These are phyloP conservation scores for Candida qinlingensis DNA, from an alignment of 805 yeast species.

Conservation along the genomic window DNA sequence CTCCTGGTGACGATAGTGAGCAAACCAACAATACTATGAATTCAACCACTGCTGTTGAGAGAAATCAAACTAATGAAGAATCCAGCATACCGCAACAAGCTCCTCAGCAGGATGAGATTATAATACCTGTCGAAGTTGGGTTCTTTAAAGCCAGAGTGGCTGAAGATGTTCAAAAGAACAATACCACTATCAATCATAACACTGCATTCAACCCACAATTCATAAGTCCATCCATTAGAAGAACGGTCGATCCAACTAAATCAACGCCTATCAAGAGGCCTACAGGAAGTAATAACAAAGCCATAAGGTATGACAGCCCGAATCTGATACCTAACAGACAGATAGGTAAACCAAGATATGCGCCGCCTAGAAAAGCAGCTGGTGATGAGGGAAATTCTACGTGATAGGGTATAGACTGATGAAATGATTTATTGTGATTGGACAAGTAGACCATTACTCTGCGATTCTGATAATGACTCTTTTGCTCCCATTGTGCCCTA, in stretches of 20 bases:
- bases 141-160: constrained; percentile 69
- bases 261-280: constrained; percentile 57
- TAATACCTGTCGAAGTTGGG: constrained; percentile 24
- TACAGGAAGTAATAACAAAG: constrained; percentile 11
- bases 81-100: constrained; percentile 6
- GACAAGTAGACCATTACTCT: background rate
- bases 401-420: background rate
- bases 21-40: constrained; percentile 2
- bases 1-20: constrained; percentile 14
- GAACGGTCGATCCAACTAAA: constrained; percentile 61
- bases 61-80: constrained; percentile 9
- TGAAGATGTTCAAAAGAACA: constrained; percentile 42
- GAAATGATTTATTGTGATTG: background rate
- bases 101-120: constrained; percentile 4
- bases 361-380: constrained; percentile 15
- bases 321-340: constrained; percentile 22
- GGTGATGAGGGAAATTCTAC: background rate
- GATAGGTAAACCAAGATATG: constrained; percentile 25
- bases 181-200: constrained; percentile 26
- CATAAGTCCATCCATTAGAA: constrained; percentile 49
- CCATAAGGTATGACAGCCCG: constrained; percentile 25
- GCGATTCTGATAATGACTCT: background rate
- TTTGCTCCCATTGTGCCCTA: background rate
- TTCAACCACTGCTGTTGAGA: background rate
- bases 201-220: constrained; percentile 51